A percentile compares a stretch with the other conserved stretches of the same genome.
Conservation (phyloP, 805 yeast genomes). For the Candida ulmi region DNA sequence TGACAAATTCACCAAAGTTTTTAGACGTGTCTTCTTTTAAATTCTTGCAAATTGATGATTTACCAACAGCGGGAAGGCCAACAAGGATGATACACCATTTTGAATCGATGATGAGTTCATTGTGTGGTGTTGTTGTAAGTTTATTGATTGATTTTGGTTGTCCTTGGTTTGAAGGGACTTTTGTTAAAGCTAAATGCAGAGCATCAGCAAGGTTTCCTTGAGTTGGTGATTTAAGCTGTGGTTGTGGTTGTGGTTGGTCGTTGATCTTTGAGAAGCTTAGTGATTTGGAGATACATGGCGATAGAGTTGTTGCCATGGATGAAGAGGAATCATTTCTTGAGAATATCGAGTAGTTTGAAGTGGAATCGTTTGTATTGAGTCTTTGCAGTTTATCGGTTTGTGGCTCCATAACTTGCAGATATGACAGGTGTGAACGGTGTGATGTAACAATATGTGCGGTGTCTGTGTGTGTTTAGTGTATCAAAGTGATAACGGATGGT, state of each 20-base stretch:
- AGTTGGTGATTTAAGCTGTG: background rate
- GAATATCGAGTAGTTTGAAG: constrained; percentile 12
- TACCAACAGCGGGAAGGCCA: constrained; percentile 76
- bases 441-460: background rate
- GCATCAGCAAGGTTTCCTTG: constrained; percentile 10
- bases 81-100: constrained; percentile 67
- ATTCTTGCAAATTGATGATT: constrained; percentile 65
- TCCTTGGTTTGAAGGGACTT: constrained; percentile 9
- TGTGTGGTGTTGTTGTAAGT: constrained; percentile 23
- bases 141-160: constrained; percentile 16
- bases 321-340: constrained; percentile 21
- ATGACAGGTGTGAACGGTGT: background rate
- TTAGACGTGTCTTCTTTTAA: constrained; percentile 48
- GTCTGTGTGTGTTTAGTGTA: too few species aligned
- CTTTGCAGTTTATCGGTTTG: constrained; percentile 13
- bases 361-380: constrained; percentile 20
- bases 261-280: constrained; percentile 16
- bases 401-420: constrained; percentile 2
- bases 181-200: constrained; percentile 10
- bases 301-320: constrained; percentile 13
- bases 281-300: constrained; percentile 10
- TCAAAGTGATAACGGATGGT: too few species aligned
- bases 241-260: too few species aligned
- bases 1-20: constrained; percentile 6
- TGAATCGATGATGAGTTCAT: constrained; percentile 20